phyloP scores from a whole-genome alignment of 2,329 filamentous ascomycete species.

The Aspergillus uvarum region DNA sequence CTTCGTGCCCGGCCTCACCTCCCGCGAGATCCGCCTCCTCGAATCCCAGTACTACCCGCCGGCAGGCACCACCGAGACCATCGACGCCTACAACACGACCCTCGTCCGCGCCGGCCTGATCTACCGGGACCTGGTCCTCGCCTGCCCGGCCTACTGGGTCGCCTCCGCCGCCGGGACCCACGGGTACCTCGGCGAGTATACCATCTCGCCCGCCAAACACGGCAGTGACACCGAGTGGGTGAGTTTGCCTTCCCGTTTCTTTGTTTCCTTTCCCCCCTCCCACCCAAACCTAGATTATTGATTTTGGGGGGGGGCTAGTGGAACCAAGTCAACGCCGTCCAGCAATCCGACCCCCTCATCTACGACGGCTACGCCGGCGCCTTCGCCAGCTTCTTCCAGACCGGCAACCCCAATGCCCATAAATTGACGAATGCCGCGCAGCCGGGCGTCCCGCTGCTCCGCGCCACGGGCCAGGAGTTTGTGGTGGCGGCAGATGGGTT shows the following conservation, averaged over 20 bases:
- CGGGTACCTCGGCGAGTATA: conserved; percentile 60
- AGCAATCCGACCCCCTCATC: conserved; percentile 53
- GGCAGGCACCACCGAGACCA: conserved; percentile 49
- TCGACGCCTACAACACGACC: conserved; percentile 51
- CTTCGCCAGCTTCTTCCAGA: conserved; percentile 61
- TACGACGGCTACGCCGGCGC: conserved; percentile 60
- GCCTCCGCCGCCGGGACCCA: conserved; percentile 45
- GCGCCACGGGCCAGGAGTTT: conserved; percentile 48
- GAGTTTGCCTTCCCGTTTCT: conserved; percentile 19
- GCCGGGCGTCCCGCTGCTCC: conserved; percentile 46
- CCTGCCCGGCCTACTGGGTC: conserved; percentile 62
- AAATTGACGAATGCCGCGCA: conserved; percentile 52
- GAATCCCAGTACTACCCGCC: conserved; percentile 50
- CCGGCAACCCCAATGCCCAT: conserved; percentile 57
- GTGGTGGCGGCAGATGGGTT: conserved; percentile 52
- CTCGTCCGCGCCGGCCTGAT: conserved; percentile 57
- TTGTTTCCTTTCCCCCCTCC: background rate
- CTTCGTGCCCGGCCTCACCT: conserved; percentile 53
- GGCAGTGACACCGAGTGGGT: conserved; percentile 59
- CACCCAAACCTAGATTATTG: background rate
- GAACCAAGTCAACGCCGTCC: conserved; percentile 56
- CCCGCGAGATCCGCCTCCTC: conserved; percentile 41
- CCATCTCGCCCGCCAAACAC: conserved; percentile 59
- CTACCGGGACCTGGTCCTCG: conserved; percentile 59
- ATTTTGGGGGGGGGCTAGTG: conserved; percentile 42